Base-by-base conservation (phyloP, 2,329 filamentous ascomycete genomes). In the Cladosporium sphaerospermum region DNA sequence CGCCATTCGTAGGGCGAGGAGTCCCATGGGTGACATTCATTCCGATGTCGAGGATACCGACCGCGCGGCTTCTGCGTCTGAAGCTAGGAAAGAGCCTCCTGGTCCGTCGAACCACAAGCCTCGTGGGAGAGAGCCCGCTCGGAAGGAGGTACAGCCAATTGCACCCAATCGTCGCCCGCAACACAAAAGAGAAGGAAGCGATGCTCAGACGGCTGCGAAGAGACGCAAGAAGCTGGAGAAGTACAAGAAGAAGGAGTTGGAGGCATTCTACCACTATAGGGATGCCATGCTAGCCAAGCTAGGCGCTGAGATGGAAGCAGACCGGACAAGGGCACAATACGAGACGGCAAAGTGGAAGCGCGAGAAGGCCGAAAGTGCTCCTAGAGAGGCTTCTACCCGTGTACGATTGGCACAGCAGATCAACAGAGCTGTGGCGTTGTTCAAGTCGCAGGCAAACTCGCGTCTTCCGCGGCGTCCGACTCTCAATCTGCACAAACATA, bases 211-310 rank as follows among this genome's bases (percentile, higher is more conserved):
- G 9, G 52, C 52, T 9, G 40, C 57, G n/a, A 32, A 54, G 31
- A 59, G 64, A 6, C 57, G 64, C 2, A 62, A 60, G 57, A 65
- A 64, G 58, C 55, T 66, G n/a, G 59, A 63, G 45, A 65, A 63
- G 51, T 57, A 66, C 14, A 57, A 62, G 10, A 58, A 61, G 36
- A 62, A 61, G 49, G 65, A 68, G 58, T 44, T 62, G 2, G 55
- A 57, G 33, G 63, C 63, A 13, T 68, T 67, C 47, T 54, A 59
- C 14, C 55, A 58, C 9, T 68, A 67, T 47, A 57, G 61, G 16
- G 58, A 65, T 53, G 63, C 64, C 28, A 67, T 65, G 64, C 48
- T 66, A 9, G 57, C 55, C 2, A 65, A 65, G 55, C 62, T 68
- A 40, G 62, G 62, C 52, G 64, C 64, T 0, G 64, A 68, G 50